A percentile compares a stretch with the other conserved stretches of the same genome.
Conservation (phyloP, 108 stramenopile species). For the Nitzschia sp. region DNA sequence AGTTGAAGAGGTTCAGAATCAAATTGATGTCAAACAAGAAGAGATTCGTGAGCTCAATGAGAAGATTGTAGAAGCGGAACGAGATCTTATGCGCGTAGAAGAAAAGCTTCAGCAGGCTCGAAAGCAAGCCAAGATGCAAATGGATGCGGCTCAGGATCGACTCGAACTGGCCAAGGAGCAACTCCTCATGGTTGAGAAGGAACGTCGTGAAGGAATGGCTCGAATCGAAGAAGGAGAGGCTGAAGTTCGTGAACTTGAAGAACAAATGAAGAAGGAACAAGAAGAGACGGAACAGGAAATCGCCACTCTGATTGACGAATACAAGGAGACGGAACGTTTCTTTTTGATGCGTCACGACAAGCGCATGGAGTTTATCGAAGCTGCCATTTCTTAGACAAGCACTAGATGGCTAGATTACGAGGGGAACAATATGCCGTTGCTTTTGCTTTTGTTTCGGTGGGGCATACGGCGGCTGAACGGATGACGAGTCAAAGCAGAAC, state of each 20-base stretch:
- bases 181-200: slow-evolving; percentile 74
- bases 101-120: slow-evolving; percentile 45
- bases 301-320: slow-evolving; percentile 31
- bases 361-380: slow-evolving; percentile 35
- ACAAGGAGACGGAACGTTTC: slow-evolving; percentile 38
- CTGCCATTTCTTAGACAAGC: slow-evolving; percentile 7
- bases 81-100: slow-evolving; percentile 38
- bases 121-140: slow-evolving; percentile 53
- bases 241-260: slow-evolving; percentile 61
- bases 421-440: too few relatives aligned
- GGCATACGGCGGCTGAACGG: too few relatives aligned
- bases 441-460: too few relatives aligned
- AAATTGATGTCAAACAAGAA: slow-evolving; percentile 47
- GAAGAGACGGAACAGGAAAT: slow-evolving; percentile 44
- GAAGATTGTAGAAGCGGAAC: slow-evolving; percentile 33
- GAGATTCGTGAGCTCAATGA: slow-evolving; percentile 35
- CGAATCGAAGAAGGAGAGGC: slow-evolving; percentile 70
- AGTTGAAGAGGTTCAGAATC: slow-evolving; percentile 37
- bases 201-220: slow-evolving; percentile 76
- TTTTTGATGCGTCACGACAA: slow-evolving; percentile 43
- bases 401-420: too few relatives aligned
- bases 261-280: slow-evolving; percentile 55
- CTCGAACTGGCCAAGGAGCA: slow-evolving; percentile 51
- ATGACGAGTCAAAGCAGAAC: too few relatives aligned
- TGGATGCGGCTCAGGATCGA: slow-evolving; percentile 56